Evolutionary conservation across 805 yeast species (phyloP), one percentile per base, ranked within the genome.

Genomic region (Saccharomycodes ludwigii): DNA sequence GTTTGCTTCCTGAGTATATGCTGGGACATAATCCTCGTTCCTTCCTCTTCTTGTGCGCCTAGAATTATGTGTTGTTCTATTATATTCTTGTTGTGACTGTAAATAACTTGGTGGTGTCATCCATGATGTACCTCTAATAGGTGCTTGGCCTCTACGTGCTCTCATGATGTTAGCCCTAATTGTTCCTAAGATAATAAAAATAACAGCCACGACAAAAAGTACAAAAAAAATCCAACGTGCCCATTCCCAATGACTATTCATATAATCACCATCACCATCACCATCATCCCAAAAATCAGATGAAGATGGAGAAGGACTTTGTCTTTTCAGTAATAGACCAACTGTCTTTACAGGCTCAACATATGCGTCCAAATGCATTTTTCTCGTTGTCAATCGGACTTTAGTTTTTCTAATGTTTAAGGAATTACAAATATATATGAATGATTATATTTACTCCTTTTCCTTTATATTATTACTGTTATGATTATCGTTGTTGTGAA

Each of bases 201-300:
- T 25, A 4, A 75, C 38, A 1, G 66, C 62, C 0, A 68, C 65
- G 3, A 73, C 50, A 40, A 77, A 65, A 6, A 79, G 58, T 1
- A 73, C 82, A 48, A 79, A 73, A 32, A 75, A 65, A 3, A 79
- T 76, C 75, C 80, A 76, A 38, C 74, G 56, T 3, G 76, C 73
- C 52, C 54, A 51, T 22, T 23, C 27, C 59, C 59, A 54, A 5
- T 44, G 30, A 6, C 22, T 26, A 14, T 25, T 23, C 12, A 13
- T 20, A n/a, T 18, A 29, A 8, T 21, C 26, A 14, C 4, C 3
- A 15, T 30, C 25, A 26, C 26, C 13, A 8, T 13, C 18, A 22
- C 18, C 23, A 25, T 5, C 4, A 24, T 15, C 14, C 7, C 15
- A 11, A 13, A 17, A 11, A 17, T 11, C 14, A 8, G 19, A 15